Evolutionary conservation across 345 rosid genomes (phyloP).

Genomic region (Sisymbrium irio): DNA sequence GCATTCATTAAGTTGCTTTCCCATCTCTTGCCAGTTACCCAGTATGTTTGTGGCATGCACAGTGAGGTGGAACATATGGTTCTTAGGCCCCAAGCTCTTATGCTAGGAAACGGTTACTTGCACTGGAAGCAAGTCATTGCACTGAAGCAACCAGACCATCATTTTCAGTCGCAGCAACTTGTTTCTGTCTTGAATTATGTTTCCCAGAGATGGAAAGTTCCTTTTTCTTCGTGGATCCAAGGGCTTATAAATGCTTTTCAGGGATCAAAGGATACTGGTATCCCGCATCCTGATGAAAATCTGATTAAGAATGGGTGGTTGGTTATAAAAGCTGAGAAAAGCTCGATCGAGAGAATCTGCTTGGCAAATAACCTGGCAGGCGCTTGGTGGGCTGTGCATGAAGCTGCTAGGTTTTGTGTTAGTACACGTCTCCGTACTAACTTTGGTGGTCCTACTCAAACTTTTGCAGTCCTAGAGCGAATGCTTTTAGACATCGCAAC

Average conservation of each 20-base stretch:
- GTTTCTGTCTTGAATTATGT: conserved; percentile 88
- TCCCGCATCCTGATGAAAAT: conserved; percentile 60
- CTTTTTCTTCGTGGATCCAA: conserved; percentile 83
- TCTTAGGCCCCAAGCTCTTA: conserved; percentile 43
- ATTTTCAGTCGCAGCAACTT: conserved; percentile 83
- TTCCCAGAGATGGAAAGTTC: conserved; percentile 86
- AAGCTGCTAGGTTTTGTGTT: conserved; percentile 90
- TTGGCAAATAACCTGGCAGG: conserved; percentile 75
- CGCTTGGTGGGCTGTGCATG: conserved; percentile 97
- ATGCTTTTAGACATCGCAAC: conserved; percentile 90
- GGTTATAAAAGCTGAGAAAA: conserved; percentile 56
- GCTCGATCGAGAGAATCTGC: conserved; percentile 65
- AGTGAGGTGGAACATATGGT: conserved; percentile 41
- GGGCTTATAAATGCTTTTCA: conserved; percentile 58
- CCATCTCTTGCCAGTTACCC: conserved; percentile 57
- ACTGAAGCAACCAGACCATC: conserved; percentile 66
- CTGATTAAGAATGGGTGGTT: conserved; percentile 46
- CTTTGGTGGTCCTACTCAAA: conserved; percentile 96
- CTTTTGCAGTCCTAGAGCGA: conserved; percentile 90
- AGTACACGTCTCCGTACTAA: conserved; percentile 81
- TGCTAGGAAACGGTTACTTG: conserved; percentile 48
- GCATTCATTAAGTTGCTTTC: conserved; percentile 66
- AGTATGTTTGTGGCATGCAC: conserved; percentile 54
- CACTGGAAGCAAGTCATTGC: conserved; percentile 89
- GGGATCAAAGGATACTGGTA: conserved; percentile 44